Conservation (phyloP, 225 moss, liverwort and hornwort species). For the Lunularia cruciata region DNA sequence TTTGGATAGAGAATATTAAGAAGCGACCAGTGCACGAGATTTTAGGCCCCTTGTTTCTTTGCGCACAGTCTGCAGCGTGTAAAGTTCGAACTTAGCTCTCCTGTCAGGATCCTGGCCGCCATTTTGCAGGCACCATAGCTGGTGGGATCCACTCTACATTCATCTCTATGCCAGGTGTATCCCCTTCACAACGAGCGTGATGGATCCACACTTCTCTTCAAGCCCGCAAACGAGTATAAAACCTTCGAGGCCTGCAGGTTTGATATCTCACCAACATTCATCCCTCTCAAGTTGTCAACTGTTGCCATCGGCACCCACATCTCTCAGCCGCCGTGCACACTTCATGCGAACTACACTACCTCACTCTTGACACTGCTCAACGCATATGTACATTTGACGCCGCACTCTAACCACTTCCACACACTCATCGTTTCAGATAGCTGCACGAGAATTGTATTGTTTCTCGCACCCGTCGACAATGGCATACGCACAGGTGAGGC, state of each 20-base stretch:
- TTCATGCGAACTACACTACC: too few species aligned
- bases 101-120: not conserved
- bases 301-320: not conserved
- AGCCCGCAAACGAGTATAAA: not conserved
- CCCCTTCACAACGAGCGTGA: not conserved
- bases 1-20: constrained; percentile 11
- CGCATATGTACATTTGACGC: too few species aligned
- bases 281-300: not conserved
- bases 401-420: too few species aligned
- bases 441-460: too few species aligned
- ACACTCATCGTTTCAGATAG: too few species aligned
- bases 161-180: not conserved
- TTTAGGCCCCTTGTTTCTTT: not conserved
- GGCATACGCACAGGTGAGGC: not conserved
- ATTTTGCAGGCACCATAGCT: not conserved
- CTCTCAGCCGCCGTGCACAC: too few species aligned
- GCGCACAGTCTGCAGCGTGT: not conserved
- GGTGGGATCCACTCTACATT: not conserved
- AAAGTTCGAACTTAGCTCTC: not conserved
- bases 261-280: constrained; percentile 5
- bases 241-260: not conserved
- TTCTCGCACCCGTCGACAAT: not conserved
- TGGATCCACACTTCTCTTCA: not conserved
- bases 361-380: not conserved
- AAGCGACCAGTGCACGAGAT: not conserved